These are phyloP conservation scores for Diplodia corticola DNA, from an alignment of 2,329 filamentous ascomycete species.

Conservation along the genomic window DNA sequence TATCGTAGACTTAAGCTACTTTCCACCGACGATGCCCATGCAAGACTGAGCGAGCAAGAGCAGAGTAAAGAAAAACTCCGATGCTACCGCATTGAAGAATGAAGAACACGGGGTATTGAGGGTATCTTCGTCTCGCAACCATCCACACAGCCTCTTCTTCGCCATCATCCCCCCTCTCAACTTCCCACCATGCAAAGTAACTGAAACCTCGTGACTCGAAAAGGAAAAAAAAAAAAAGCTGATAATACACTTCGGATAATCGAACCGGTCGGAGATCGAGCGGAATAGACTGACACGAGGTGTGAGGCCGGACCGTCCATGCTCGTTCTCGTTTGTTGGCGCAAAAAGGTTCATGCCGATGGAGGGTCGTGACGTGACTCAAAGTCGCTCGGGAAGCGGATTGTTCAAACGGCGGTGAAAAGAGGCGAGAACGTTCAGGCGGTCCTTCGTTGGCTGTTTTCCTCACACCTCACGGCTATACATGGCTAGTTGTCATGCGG, in stretches of 20 bases:
- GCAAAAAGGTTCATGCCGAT: neutral
- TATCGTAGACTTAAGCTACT: slow-evolving; percentile 7
- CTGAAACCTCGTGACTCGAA: neutral
- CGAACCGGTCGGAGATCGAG: neutral
- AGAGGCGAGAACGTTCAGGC: neutral
- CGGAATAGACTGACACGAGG: neutral
- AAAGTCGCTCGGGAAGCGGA: too few species aligned
- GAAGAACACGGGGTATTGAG: slow-evolving; percentile 19
- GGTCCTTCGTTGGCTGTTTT: neutral
- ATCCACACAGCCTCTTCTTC: neutral
- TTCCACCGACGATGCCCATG: neutral
- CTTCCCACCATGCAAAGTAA: neutral
- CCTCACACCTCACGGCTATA: slow-evolving; percentile 23
- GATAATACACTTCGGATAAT: neutral
- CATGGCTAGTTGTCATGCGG: slow-evolving; percentile 34
- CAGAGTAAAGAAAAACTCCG: neutral
- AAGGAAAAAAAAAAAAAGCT: neutral
- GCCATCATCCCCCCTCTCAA: neutral
- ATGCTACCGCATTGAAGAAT: slow-evolving; percentile 8
- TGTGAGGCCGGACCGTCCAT: slow-evolving; percentile 4
- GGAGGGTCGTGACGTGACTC: neutral
- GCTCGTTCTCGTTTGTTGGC: neutral
- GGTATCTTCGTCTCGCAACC: slow-evolving; percentile 18
- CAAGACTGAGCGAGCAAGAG: neutral
- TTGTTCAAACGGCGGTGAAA: neutral